phyloP scores from a whole-genome alignment of 495 filamentous ascomycete species.

The Xylaria intraflava region DNA sequence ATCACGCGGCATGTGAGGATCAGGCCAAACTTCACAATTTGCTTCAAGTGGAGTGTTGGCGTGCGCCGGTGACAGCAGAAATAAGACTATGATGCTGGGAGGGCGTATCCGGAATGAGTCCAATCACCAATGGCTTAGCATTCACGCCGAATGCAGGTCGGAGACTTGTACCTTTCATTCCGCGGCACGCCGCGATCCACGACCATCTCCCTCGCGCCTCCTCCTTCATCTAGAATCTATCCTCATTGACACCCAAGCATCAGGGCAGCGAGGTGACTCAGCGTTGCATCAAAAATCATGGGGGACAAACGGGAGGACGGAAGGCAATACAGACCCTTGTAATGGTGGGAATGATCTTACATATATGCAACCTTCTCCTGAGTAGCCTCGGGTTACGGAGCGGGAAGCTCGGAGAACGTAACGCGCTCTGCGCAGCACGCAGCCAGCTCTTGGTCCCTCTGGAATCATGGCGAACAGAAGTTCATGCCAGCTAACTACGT shows the following conservation, averaged over 20 bases:
- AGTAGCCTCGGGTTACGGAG: neutral
- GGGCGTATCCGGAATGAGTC: neutral
- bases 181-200: neutral
- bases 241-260: neutral
- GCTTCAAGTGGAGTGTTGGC: no score
- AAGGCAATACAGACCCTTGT: neutral
- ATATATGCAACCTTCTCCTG: neutral
- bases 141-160: neutral
- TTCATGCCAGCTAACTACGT: no score
- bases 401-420: neutral
- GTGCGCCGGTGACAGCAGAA: no score
- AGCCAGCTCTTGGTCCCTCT: no score
- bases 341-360: slow-evolving; percentile 7
- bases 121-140: neutral
- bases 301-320: neutral
- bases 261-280: neutral
- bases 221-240: neutral
- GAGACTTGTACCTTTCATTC: neutral
- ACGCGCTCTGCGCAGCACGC: neutral
- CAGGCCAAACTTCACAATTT: neutral
- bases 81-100: no score
- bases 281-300: neutral
- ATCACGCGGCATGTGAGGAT: slow-evolving; percentile 3
- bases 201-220: neutral
- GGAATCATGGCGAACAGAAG: no score